Base-by-base conservation (phyloP, 2,329 filamentous ascomycete species). In the Cladosporium sp. region DNA sequence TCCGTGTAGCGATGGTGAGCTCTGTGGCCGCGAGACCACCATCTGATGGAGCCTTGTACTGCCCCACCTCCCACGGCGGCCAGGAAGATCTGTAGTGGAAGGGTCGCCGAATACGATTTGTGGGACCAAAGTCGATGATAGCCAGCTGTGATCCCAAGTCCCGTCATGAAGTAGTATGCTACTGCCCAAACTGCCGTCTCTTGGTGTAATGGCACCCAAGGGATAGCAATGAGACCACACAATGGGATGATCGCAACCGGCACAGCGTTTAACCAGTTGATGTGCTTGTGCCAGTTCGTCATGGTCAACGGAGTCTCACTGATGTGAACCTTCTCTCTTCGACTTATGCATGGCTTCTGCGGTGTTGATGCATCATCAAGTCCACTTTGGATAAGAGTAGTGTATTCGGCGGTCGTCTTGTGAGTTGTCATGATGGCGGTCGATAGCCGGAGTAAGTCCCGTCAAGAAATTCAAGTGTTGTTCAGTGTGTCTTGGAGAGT, bases 1-100 rank as follows among this genome's bases (percentile, higher is more conserved):
- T 95, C 89, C 75, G 89, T 95, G 70, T 93, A 95, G 63, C 89
- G 82, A 78, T 95, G 89, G 71, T 95, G 89, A 64, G 88, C 86
- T 60, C 89, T 85, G 75, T 95, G 89, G 66, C 86, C 88, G 63
- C 87, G 83, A 54, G 88, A 83, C 89, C 89, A 95, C 89, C 89
- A 95, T 70, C 89, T 80, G 67, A 91, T 86, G 40, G 88, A 93
- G 51, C 89, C 89, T 70, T 95, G 82, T 51, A 92, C 87, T 58
- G 89, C 87, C 72, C 88, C 89, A 63, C 86, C 87, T 52, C 89
- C 89, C 56, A 89, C 82, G 43, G 85, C 84, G 54, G 88, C 88
- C 56, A 95, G 83, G 74, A 89, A 92, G 65, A 93, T 83, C 71
- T 86, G 85, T 52, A 95, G 81, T 39, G 87, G 87, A 12, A 84